A percentile compares a stretch with the other conserved stretches of the same genome.
Conservation (phyloP, 2,329 filamentous ascomycete genomes). For the Bipolaris bicolor region DNA sequence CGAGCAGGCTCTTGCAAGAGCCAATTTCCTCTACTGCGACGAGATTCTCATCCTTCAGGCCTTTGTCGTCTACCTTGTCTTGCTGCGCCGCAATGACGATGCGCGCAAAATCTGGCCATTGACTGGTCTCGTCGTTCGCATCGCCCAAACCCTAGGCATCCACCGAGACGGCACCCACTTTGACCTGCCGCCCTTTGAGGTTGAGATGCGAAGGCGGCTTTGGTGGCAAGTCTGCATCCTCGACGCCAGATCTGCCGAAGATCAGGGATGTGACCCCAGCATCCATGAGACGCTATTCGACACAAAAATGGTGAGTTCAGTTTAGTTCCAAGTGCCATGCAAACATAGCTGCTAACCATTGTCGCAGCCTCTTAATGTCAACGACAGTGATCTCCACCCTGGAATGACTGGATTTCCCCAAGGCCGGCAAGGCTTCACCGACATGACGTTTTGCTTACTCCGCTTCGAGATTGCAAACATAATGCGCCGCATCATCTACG, state of each 20-base stretch:
- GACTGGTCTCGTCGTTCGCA: constrained; percentile 63
- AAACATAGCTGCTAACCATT: constrained; percentile 10
- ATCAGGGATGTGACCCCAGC: constrained; percentile 67
- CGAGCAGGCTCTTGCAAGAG: constrained; percentile 68
- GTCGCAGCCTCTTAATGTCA: constrained; percentile 59
- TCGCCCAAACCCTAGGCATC: constrained; percentile 65
- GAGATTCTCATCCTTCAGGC: constrained; percentile 68
- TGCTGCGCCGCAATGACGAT: constrained; percentile 59
- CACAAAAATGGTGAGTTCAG: constrained; percentile 55
- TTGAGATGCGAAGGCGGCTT: constrained; percentile 64
- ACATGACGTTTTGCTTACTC: constrained; percentile 64
- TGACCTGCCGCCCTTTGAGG: constrained; percentile 63
- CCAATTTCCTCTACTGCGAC: constrained; percentile 67
- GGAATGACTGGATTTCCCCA: constrained; percentile 57
- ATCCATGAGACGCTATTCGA: constrained; percentile 66
- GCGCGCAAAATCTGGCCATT: constrained; percentile 63
- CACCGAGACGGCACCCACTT: constrained; percentile 65
- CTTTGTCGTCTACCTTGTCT: constrained; percentile 66
- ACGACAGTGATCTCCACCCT: constrained; percentile 60
- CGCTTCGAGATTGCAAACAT: constrained; percentile 59
- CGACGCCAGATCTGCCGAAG: constrained; percentile 66
- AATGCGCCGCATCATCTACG: constrained; percentile 54
- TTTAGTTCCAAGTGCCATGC: no score
- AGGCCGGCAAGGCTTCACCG: constrained; percentile 60
- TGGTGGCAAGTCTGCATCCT: constrained; percentile 67